phyloP scores from a whole-genome alignment of 1,284 basidiomycete species.

The Apiotrichum porosum region DNA sequence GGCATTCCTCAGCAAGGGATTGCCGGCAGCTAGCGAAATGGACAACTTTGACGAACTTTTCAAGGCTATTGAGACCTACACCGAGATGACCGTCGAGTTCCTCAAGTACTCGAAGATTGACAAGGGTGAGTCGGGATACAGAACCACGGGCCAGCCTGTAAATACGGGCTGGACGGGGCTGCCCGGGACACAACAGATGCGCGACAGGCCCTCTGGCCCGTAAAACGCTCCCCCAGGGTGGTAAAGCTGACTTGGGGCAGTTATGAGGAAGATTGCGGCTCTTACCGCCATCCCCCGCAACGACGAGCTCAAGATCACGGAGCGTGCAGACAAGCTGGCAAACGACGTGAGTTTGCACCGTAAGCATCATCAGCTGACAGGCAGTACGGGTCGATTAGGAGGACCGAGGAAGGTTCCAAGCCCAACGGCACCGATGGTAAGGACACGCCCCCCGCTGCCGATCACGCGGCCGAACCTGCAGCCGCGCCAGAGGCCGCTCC shows the following conservation, averaged over 20 bases:
- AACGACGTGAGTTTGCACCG: conserved; percentile 47
- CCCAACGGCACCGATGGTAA: conserved; percentile 53
- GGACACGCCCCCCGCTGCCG: conserved; percentile 14
- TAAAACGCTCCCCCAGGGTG: too few species aligned
- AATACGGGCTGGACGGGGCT: too few species aligned
- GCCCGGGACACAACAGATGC: too few species aligned
- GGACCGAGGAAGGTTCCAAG: conserved; percentile 19
- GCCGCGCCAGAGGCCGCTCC: conserved; percentile 2
- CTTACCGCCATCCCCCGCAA: conserved; percentile 70
- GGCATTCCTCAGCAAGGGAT: conserved; percentile 64
- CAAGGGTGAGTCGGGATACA: conserved; percentile 56
- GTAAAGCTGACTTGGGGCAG: conserved; percentile 45
- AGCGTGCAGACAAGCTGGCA: conserved; percentile 56
- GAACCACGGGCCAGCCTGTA: too few species aligned
- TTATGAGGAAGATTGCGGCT: conserved; percentile 88
- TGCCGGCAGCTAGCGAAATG: conserved; percentile 62
- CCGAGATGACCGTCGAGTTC: conserved; percentile 77
- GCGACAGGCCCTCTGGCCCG: too few species aligned
- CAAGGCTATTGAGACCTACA: conserved; percentile 75
- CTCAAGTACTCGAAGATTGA: conserved; percentile 92
- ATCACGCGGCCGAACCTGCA: conserved; percentile 5
- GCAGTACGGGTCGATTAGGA: conserved; percentile 12
- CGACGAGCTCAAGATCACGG: conserved; percentile 78
- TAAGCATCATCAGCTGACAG: too few species aligned
- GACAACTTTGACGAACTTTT: conserved; percentile 69